Evolutionary conservation across 169 alveolate genomes (phyloP).

Genomic region (Plasmodium reichenowi): DNA sequence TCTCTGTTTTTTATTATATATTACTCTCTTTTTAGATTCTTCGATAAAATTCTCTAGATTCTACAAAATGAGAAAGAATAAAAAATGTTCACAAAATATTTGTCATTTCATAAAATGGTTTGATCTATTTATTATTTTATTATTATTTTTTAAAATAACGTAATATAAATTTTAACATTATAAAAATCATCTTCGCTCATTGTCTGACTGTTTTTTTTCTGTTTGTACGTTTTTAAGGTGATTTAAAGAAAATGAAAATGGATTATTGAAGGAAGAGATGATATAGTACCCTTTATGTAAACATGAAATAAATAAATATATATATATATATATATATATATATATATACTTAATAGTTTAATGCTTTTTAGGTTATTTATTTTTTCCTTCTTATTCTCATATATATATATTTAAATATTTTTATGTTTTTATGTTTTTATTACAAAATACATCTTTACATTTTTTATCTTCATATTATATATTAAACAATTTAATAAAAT

Average conservation of each 20-base stretch:
- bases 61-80: slow-evolving; percentile 7
- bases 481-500: too few species aligned
- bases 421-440: too few species aligned
- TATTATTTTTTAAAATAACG: too few species aligned
- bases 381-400: too few species aligned
- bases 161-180: slow-evolving; percentile 8
- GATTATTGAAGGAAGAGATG: too few species aligned
- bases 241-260: too few species aligned
- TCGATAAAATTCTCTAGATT: slow-evolving; percentile 40
- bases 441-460: too few species aligned
- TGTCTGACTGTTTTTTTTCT: neutral
- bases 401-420: too few species aligned
- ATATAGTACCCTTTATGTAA: too few species aligned
- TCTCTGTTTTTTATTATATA: neutral
- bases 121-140: neutral
- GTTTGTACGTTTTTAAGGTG: too few species aligned
- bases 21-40: slow-evolving; percentile 40
- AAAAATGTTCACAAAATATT: neutral
- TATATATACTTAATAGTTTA: neutral
- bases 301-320: neutral
- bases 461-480: too few species aligned
- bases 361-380: too few species aligned
- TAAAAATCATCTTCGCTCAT: slow-evolving; percentile 63
- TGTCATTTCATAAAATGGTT: neutral
- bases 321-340: neutral